Percentiles rank a stretch among this genome's conserved stretches.
These are phyloP conservation scores for Fusarium siculi DNA, from an alignment of 2,329 filamentous ascomycete genomes.

Conservation along the genomic window DNA sequence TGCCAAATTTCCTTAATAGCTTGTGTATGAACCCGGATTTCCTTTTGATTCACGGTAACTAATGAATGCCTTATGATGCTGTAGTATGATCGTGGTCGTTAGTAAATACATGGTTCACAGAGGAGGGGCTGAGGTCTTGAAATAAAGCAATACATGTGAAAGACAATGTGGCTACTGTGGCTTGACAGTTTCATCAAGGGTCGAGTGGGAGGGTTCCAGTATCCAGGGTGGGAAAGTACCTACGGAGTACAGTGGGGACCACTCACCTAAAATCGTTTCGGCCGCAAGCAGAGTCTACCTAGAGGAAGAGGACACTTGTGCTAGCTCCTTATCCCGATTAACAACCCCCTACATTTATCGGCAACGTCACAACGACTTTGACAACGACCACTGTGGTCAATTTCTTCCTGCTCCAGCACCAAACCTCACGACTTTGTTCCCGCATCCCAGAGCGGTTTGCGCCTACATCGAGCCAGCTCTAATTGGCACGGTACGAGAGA, in stretches of 20 bases:
- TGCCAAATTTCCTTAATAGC: too few relatives aligned
- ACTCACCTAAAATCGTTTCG: constrained; percentile 41
- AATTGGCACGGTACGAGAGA: constrained; percentile 32
- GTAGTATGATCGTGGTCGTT: neutral
- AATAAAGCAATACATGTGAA: neutral
- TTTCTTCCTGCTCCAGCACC: constrained; percentile 11
- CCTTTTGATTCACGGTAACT: too few relatives aligned
- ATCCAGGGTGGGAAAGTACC: constrained; percentile 23
- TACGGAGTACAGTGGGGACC: constrained; percentile 41
- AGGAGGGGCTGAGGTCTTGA: neutral
- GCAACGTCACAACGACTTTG: constrained; percentile 40
- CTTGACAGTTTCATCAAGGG: constrained; percentile 16
- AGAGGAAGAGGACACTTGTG: constrained; percentile 46
- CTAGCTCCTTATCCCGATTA: constrained; percentile 40
- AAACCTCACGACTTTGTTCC: constrained; percentile 16
- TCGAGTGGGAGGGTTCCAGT: constrained; percentile 9
- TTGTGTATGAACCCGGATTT: too few relatives aligned
- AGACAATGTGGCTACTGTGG: constrained; percentile 11
- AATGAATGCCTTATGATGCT: neutral
- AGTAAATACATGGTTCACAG: neutral
- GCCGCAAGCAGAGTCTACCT: neutral
- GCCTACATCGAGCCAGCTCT: constrained; percentile 30
- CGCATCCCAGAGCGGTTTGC: constrained; percentile 37
- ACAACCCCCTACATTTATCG: constrained; percentile 39
- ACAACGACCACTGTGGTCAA: constrained; percentile 36